Evolutionary conservation across 805 yeast genomes (phyloP).

Genomic region (Lipomyces yamanashiensis): DNA sequence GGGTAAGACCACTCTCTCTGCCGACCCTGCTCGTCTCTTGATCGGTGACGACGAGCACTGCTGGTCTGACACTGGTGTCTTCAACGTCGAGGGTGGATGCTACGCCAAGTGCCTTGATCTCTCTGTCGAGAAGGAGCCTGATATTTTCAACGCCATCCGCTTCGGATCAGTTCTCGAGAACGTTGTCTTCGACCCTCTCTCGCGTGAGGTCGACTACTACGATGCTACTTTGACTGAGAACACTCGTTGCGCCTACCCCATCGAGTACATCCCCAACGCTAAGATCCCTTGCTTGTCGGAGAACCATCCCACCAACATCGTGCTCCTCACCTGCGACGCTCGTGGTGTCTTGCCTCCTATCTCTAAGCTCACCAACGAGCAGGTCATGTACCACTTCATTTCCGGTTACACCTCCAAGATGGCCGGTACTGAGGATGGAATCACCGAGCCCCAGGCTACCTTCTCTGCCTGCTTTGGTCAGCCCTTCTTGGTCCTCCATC

Average conservation of each 20-base stretch:
- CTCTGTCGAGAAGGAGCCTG: constrained; percentile 92
- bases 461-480: constrained; percentile 99
- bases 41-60: constrained; percentile 99
- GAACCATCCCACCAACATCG: constrained; percentile 88
- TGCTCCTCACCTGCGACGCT: constrained; percentile 95
- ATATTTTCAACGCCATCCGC: constrained; percentile 90
- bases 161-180: constrained; percentile 95
- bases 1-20: constrained; percentile 96
- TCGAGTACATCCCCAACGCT: constrained; percentile 94
- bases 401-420: constrained; percentile 98
- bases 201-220: constrained; percentile 84
- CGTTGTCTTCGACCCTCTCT: constrained; percentile 76
- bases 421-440: constrained; percentile 99
- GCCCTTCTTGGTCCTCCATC: constrained; percentile 97
- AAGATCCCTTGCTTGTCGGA: constrained; percentile 92
- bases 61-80: constrained; percentile 98
- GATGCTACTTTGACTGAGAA: constrained; percentile 88
- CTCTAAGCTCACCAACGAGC: constrained; percentile 88
- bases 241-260: constrained; percentile 98
- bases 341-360: constrained; percentile 98
- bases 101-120: constrained; percentile 96
- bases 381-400: constrained; percentile 98
- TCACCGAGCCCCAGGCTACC: constrained; percentile 96
- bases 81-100: constrained; percentile 99
- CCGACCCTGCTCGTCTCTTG: constrained; percentile 89